Conservation (phyloP, 176 grass and related monocot genomes). For the Eremochloa ophiuroides region DNA sequence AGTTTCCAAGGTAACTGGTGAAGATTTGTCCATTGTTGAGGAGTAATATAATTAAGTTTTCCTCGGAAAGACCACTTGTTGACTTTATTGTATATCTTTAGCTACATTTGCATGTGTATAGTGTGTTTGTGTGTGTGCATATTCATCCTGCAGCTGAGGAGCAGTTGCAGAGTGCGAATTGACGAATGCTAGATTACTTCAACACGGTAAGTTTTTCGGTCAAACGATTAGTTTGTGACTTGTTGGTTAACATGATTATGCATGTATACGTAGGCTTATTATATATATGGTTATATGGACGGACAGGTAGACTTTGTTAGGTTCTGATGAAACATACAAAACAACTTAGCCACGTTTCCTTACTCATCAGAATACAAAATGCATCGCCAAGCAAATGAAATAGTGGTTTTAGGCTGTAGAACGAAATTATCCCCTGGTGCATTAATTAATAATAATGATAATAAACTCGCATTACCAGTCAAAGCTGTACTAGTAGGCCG, state of each 20-base stretch:
- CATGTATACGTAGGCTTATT: not conserved
- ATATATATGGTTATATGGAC: not conserved
- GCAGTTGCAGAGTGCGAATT: not conserved
- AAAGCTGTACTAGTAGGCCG: too few species aligned
- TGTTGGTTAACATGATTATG: not conserved
- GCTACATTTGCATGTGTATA: too few species aligned
- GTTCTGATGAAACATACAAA: not conserved
- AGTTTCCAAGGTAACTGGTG: not conserved
- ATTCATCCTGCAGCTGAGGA: not conserved
- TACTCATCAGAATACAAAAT: not conserved
- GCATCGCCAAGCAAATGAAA: not conserved
- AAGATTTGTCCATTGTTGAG: not conserved
- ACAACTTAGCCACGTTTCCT: slow-evolving; percentile 5
- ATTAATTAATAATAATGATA: slow-evolving; percentile 3
- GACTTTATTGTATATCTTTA: too few species aligned
- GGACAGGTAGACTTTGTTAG: not conserved
- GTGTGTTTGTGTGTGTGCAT: not conserved
- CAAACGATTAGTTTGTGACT: slow-evolving; percentile 18
- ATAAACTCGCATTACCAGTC: not conserved
- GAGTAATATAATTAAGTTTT: too few species aligned
- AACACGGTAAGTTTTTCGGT: not conserved
- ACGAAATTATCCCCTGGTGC: too few species aligned
- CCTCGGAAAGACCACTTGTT: too few species aligned
- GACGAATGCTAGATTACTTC: not conserved
- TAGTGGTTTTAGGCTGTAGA: not conserved